Conservation (phyloP, 2,329 filamentous ascomycete genomes). For the Akanthomyces uredinophilus region DNA sequence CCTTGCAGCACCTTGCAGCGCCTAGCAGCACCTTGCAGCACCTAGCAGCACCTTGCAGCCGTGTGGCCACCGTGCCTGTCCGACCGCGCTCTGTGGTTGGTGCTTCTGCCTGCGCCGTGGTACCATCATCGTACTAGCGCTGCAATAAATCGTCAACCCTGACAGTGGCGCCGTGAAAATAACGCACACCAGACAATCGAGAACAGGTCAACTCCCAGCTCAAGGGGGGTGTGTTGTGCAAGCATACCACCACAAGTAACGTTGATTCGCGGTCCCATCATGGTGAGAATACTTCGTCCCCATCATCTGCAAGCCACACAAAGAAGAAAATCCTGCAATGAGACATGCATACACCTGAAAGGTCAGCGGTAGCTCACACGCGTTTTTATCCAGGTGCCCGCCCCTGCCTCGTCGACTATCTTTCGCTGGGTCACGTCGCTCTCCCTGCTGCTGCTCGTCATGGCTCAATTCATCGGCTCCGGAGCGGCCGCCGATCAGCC, state of each 20-base stretch:
- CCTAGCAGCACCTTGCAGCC: background rate
- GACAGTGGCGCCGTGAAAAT: background rate
- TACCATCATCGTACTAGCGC: background rate
- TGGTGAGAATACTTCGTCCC: background rate
- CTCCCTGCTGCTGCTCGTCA: background rate
- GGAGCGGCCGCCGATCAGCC: conserved; percentile 5
- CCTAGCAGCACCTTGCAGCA: no score
- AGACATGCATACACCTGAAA: background rate
- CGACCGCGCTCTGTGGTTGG: background rate
- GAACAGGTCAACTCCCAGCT: background rate
- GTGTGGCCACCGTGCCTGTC: background rate
- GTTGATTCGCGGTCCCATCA: background rate
- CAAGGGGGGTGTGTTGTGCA: background rate
- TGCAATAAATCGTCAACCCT: conserved; percentile 5
- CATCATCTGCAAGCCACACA: conserved; percentile 8
- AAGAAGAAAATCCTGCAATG: background rate
- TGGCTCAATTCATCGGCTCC: conserved; percentile 5
- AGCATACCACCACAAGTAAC: background rate
- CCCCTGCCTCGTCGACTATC: background rate
- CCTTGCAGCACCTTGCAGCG: background rate
- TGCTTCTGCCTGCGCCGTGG: background rate
- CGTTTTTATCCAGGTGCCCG: background rate
- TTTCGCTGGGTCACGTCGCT: background rate
- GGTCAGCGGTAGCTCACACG: background rate
- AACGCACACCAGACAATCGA: background rate